Base-by-base conservation (phyloP, 78 protist genomes). In the Dictyostelium citrinum region DNA sequence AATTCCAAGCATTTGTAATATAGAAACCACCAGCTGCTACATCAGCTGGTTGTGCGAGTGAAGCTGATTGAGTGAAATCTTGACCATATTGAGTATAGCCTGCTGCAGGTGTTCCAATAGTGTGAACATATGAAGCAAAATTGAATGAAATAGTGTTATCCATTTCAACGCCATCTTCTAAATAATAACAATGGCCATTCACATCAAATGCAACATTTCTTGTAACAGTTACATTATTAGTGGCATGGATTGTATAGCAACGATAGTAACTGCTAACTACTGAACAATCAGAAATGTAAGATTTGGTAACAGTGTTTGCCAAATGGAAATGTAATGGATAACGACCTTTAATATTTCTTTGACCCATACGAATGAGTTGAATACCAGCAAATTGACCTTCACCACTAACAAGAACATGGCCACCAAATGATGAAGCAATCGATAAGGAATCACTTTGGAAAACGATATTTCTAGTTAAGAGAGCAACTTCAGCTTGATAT, bases 121-220 rank as follows among this genome's bases (percentile, higher is more conserved):
- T 90, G 3, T 91, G 81, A 22, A 95, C 85, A n/a, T 51, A 95
- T 0, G 97, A 79, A 10, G 78, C 97, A 17, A 96, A 33, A 29
- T 96, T 96, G 77, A 83, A 93, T 14, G 91, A 10, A 37, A 96
- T 16, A 7, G 45, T 81, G 78, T 95, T 95, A 41, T 91, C 51
- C 27, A 84, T 95, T 55, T 96, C 97, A 68, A 90, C 79, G 43
- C 97, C 97, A 90, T 90, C 95, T 67, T 96, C 97, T n/a, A 96
- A n/a, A 41, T 90, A 96, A 79, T 61, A 93, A 8, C 96, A 93
- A 71, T 93, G 96, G 2, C 97, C 97, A 37, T 60, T 90, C n/a
- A 67, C 90, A 79, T 96, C 93, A 61, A 82, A 96, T 1, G 95
- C 96, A 24, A 81, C 84, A 39, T 96, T 96, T 31, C 72, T 8